Evolutionary conservation across 2,329 filamentous ascomycete genomes (phyloP), one percentile per base, ranked within the genome.

Genomic region (Talaromyces piceae): DNA sequence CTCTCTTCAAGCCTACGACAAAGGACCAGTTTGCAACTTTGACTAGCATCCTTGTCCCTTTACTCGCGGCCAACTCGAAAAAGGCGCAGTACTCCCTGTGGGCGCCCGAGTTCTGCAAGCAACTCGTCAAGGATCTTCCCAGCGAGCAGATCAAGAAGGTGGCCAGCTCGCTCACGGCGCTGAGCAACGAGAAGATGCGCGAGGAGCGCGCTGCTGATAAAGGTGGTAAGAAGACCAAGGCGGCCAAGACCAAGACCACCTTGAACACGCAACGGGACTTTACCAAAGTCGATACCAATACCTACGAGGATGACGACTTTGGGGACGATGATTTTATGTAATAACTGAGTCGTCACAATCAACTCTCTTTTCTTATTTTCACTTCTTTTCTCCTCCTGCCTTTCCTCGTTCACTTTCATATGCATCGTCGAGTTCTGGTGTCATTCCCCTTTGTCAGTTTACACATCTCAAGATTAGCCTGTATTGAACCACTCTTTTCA

Each of bases 71-170:
- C 56, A 89, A 90, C 73, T 71, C 77, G 55, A 94, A 91, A 79
- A 96, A 95, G 76, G 81, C 89, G 1, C 90, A 95, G 60, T 98
- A 97, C 73, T 73, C 82, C 27, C 73, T 95, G 41, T 97, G 96
- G 78, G 77, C 95, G 51, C 87, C 91, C 69, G 93, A 97, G 64
- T 93, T 98, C 64, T 73, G 81, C 57, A 95, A 95, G 77, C 83
- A 88, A 64, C 80, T 97, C 41, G 82, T 84, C 61, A 91, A 90
- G 73, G 91, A 95, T 25, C 73, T 98, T 59, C 84, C 87, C 12
- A 95, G 88, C 67, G 86, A 93, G 52, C 90, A 97, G 74, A 91
- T 97, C 73, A 96, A 97, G 81, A 97, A 97, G 79, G 82, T 95
- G 58, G 82, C 89, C 11, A 94, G 87, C 69, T 80, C 81, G 4